These are phyloP conservation scores for Aphanomyces stellatus DNA, from an alignment of 352 stramenopile genomes.

Conservation along the genomic window DNA sequence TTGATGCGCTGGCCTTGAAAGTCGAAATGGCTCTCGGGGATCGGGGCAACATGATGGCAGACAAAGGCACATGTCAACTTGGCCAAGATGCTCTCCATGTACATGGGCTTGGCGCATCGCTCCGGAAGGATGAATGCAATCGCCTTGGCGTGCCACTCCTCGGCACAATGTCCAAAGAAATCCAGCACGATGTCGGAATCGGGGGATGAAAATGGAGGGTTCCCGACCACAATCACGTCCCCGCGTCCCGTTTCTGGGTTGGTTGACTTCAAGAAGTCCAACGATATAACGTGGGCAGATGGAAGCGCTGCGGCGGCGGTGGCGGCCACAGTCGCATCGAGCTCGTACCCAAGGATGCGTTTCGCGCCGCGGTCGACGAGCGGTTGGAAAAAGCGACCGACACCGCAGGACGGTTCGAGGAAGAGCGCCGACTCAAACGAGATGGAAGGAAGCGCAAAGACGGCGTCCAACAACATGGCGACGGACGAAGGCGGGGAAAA, in stretches of 20 bases:
- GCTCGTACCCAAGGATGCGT: conserved; percentile 46
- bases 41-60: conserved; percentile 19
- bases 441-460: conserved; percentile 21
- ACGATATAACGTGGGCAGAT: not conserved
- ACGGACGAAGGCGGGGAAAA: conserved; percentile 48
- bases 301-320: conserved; percentile 17
- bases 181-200: conserved; percentile 39
- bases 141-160: conserved; percentile 38
- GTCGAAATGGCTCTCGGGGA: conserved; percentile 47
- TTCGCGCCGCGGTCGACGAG: conserved; percentile 34
- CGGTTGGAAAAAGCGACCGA: conserved; percentile 41
- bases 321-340: conserved; percentile 32
- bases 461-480: conserved; percentile 27
- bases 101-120: conserved; percentile 36
- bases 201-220: conserved; percentile 51
- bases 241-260: conserved; percentile 7
- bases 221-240: conserved; percentile 45
- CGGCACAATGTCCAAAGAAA: conserved; percentile 42
- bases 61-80: conserved; percentile 16
- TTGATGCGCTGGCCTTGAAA: conserved; percentile 51
- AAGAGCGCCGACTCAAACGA: conserved; percentile 26
- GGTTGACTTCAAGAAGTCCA: conserved; percentile 46
- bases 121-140: conserved; percentile 66
- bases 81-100: conserved; percentile 33
- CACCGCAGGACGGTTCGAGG: conserved; percentile 67